Evolutionary conservation across 768 basidiomycete genomes (phyloP).

Genomic region (Cubamyces sp.): DNA sequence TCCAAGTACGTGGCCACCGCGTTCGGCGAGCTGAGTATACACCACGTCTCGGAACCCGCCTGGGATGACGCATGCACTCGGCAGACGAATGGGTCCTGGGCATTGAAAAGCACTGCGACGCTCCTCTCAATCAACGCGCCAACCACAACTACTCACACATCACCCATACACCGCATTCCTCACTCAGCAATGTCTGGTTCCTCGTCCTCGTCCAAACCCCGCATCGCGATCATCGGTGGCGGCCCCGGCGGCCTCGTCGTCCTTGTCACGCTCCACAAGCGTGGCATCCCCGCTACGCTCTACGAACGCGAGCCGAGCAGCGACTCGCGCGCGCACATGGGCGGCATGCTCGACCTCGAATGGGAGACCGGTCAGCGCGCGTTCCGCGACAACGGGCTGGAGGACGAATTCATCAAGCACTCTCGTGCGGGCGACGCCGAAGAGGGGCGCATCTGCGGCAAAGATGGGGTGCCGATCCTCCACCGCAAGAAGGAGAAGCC

Average conservation of each 20-base stretch:
- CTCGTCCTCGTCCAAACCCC: neutral
- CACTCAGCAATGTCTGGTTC: no score
- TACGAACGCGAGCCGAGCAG: slow-evolving; percentile 7
- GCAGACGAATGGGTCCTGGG: no score
- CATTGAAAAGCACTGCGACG: no score
- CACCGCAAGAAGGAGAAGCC: neutral
- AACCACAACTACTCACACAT: no score
- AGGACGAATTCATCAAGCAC: slow-evolving; percentile 5
- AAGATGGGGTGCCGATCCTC: slow-evolving; percentile 9
- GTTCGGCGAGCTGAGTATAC: no score
- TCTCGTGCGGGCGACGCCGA: slow-evolving; percentile 11
- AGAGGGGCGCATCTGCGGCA: slow-evolving; percentile 13
- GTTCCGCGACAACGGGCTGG: slow-evolving; percentile 15
- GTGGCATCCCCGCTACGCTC: slow-evolving; percentile 10
- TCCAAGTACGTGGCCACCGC: no score
- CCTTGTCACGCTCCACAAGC: slow-evolving; percentile 11
- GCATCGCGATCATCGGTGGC: slow-evolving; percentile 12
- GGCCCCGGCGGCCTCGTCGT: slow-evolving; percentile 4
- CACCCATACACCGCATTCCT: no score
- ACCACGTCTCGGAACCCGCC: no score
- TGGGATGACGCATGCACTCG: no score
- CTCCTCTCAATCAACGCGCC: no score
- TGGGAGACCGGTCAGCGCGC: slow-evolving; percentile 13
- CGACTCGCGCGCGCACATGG: slow-evolving; percentile 7
- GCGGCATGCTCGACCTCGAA: slow-evolving; percentile 14